Base-by-base conservation (phyloP, 495 filamentous ascomycete species). In the Tuber melanosporum region DNA sequence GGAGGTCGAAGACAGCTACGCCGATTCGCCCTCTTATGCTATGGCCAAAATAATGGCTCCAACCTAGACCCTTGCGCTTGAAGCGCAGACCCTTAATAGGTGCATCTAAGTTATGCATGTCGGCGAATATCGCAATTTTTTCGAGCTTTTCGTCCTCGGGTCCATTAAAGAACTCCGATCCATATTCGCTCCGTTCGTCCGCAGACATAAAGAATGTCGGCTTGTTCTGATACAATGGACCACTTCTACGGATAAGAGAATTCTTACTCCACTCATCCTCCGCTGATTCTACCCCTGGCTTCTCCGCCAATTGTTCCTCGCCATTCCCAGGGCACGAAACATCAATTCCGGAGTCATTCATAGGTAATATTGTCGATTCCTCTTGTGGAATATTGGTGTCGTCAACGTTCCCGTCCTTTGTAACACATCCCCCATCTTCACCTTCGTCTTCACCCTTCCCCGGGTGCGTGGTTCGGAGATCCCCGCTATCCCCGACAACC, bases 331-430 rank as follows among this genome's bases (percentile, higher is more conserved):
- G 19, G 20, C 6, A 62, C 19, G 70, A 69, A 76, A 70, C 43
- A 70, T 12, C 43, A 47, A 77, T 42, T 47, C 12, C 47, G 20
- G 47, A 19, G 39, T 49, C n/a, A 75, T 45, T 71, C 71, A 75
- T 71, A 70, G 69, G 22, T 46, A 74, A 77, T 42, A 70, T 1
- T 74, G 44, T 77, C 6, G 47, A 32, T 3, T 72, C 75, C 5
- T 6, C 20, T 44, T 44, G 57, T 49, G 20, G 14, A 45, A 10
- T 32, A 20, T 41, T 20, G 36, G 62, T 14, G 43, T 52, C 43
- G n/a, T 69, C 72, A 44, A 32, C 49, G 69, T 39, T 14, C 49
- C n/a, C 41, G 42, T n/a, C 41, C 42, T 72, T 39, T n/a, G 15
- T 12, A 17, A 36, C 52, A 22, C 73, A 36, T 46, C 70, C 14